These are phyloP conservation scores for Peniophora sp. DNA, from an alignment of 1,284 basidiomycete species.

Conservation along the genomic window DNA sequence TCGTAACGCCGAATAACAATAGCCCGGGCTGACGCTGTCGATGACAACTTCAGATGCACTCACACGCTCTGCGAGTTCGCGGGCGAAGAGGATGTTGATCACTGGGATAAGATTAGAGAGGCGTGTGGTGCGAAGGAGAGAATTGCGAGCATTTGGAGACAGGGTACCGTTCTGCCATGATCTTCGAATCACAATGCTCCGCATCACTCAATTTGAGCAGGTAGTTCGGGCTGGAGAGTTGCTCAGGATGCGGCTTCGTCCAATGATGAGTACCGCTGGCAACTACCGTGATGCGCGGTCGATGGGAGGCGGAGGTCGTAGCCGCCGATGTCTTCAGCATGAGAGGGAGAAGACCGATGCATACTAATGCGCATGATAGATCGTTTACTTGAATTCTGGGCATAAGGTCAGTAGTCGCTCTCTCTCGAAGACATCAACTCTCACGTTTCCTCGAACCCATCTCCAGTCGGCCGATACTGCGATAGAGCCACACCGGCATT, in stretches of 20 bases:
- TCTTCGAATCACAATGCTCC: slow-evolving; percentile 13
- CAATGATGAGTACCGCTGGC: slow-evolving; percentile 19
- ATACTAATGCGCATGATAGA: slow-evolving; percentile 29
- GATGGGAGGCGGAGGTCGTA: slow-evolving; percentile 6
- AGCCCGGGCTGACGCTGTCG: slow-evolving; percentile 11
- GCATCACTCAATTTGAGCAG: slow-evolving; percentile 20
- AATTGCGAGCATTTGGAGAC: neutral
- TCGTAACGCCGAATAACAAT: neutral
- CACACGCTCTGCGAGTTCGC: slow-evolving; percentile 29
- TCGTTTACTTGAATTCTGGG: slow-evolving; percentile 35
- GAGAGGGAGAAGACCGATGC: slow-evolving; percentile 32
- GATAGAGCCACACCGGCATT: slow-evolving; percentile 19
- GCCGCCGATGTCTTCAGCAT: slow-evolving; percentile 26
- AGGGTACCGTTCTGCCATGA: neutral
- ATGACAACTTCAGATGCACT: slow-evolving; percentile 20
- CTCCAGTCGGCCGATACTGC: slow-evolving; percentile 14
- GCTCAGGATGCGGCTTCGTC: slow-evolving; percentile 5
- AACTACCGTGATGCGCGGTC: slow-evolving; percentile 17
- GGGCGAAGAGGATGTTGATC: slow-evolving; percentile 34
- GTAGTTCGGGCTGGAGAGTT: slow-evolving; percentile 14
- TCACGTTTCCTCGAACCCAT: slow-evolving; percentile 23
- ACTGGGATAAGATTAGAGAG: slow-evolving; percentile 25
- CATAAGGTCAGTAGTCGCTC: neutral
- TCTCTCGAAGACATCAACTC: neutral
- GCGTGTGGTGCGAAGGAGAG: no score